Conservation (phyloP, 140 eudicot species). For the Flaveria floridana region DNA sequence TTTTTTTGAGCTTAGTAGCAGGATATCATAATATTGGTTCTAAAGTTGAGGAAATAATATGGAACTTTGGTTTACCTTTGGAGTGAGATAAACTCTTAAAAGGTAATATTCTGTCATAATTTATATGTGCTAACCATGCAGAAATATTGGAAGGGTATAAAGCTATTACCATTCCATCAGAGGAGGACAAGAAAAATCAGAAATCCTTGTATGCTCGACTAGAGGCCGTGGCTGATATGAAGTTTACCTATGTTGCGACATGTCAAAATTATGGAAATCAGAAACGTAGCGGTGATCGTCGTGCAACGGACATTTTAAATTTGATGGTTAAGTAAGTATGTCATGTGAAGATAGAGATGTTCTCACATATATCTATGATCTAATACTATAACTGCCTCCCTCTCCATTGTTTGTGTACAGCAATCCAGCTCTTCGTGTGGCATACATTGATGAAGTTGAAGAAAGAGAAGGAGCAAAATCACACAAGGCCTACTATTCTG, state of each 20-base stretch:
- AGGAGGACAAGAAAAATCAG: slow-evolving; percentile 78
- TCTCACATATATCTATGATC: background rate
- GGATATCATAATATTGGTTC: slow-evolving; percentile 8
- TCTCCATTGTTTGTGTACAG: slow-evolving; percentile 41
- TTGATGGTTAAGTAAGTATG: slow-evolving; percentile 91
- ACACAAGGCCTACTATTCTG: slow-evolving; percentile 92
- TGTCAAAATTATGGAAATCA: slow-evolving; percentile 98
- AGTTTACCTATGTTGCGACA: slow-evolving; percentile 93
- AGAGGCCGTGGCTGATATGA: slow-evolving; percentile 96
- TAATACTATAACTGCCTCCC: slow-evolving; percentile 14
- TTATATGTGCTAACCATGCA: slow-evolving; percentile 35
- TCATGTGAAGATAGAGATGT: slow-evolving; percentile 6
- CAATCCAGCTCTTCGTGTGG: slow-evolving; percentile 95
- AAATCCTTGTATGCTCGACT: slow-evolving; percentile 75
- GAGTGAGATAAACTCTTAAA: slow-evolving; percentile 13
- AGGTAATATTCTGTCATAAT: slow-evolving; percentile 32
- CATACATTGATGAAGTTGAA: slow-evolving; percentile 96
- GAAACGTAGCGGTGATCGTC: slow-evolving; percentile 96
- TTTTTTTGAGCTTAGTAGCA: slow-evolving; percentile 21
- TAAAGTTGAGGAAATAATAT: slow-evolving; percentile 13
- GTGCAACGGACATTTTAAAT: slow-evolving; percentile 93
- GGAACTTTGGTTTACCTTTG: slow-evolving; percentile 5
- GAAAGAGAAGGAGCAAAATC: slow-evolving; percentile 74
- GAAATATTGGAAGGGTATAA: slow-evolving; percentile 91
- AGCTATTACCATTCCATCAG: slow-evolving; percentile 63